Percentiles rank a stretch among this genome's conserved stretches.
Conservation (phyloP, 139 green algal species). For the Chlorella ohadii region DNA sequence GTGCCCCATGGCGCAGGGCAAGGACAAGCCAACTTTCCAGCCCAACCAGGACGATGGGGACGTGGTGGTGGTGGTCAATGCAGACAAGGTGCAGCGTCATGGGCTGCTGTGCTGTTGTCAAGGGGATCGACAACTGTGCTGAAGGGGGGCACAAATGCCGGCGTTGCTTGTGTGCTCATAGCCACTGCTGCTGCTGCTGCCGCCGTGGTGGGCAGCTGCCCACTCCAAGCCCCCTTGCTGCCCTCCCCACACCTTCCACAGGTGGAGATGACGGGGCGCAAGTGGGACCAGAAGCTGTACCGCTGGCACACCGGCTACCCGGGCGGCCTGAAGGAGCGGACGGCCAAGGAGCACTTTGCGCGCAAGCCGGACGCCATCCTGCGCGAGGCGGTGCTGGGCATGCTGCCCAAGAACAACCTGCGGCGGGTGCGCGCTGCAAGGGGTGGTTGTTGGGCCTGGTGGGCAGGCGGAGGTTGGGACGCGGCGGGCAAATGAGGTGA, state of each 20-base stretch:
- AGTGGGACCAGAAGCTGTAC: slow-evolving; percentile 93
- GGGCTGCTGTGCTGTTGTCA: too few relatives aligned
- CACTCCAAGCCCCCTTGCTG: background rate
- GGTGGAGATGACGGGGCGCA: slow-evolving; percentile 83
- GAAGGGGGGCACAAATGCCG: too few relatives aligned
- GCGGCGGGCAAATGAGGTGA: too few relatives aligned
- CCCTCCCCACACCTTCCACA: slow-evolving; percentile 34
- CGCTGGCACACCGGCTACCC: slow-evolving; percentile 89
- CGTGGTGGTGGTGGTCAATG: slow-evolving; percentile 90
- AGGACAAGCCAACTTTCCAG: slow-evolving; percentile 90
- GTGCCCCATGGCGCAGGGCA: slow-evolving; percentile 77
- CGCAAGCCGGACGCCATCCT: slow-evolving; percentile 76
- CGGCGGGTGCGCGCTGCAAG: slow-evolving; percentile 46
- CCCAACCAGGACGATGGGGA: slow-evolving; percentile 81
- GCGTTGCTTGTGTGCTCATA: too few relatives aligned
- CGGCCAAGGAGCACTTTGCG: slow-evolving; percentile 63
- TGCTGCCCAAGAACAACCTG: slow-evolving; percentile 92
- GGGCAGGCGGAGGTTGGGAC: too few relatives aligned
- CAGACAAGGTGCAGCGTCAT: slow-evolving; percentile 7
- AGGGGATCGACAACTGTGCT: too few relatives aligned
- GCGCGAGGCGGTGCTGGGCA: slow-evolving; percentile 79
- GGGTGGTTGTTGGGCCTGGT: background rate
- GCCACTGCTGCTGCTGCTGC: too few relatives aligned
- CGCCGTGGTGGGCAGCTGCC: too few relatives aligned
- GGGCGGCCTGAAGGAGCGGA: slow-evolving; percentile 83